Evolutionary conservation across 495 filamentous ascomycete species (phyloP).

Genomic region (Lophium mytilinum): DNA sequence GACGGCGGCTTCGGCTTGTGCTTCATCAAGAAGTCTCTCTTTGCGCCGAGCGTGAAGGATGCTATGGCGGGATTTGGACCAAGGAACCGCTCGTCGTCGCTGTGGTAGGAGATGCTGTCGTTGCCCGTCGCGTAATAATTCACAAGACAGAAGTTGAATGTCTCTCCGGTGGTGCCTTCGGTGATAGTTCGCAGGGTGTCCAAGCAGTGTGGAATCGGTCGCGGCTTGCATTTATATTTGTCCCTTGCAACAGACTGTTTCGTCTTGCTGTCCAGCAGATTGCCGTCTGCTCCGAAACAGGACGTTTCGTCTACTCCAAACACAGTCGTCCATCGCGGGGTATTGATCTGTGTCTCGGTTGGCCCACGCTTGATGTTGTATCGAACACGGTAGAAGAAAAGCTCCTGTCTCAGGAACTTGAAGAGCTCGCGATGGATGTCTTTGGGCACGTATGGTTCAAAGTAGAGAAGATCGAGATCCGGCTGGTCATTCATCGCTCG

Average conservation of each 20-base stretch:
- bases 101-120: conserved; percentile 67
- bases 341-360: conserved; percentile 51
- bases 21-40: conserved; percentile 62
- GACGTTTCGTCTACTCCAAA: conserved; percentile 58
- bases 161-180: conserved; percentile 50
- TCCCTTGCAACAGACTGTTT: conserved; percentile 33
- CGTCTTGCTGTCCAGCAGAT: conserved; percentile 42
- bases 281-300: conserved; percentile 31
- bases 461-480: conserved; percentile 60
- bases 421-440: conserved; percentile 50
- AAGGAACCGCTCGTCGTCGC: conserved; percentile 68
- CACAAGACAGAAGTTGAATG: conserved; percentile 66
- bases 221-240: conserved; percentile 50
- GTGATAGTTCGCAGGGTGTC: conserved; percentile 46
- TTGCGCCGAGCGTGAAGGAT: conserved; percentile 58
- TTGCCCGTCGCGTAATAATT: conserved; percentile 67
- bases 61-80: conserved; percentile 60
- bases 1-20: conserved; percentile 45
- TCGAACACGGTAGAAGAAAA: conserved; percentile 66
- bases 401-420: conserved; percentile 50
- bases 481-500: conserved; percentile 50
- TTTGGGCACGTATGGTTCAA: conserved; percentile 53
- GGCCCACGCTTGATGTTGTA: conserved; percentile 57
- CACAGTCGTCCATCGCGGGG: conserved; percentile 63
- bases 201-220: conserved; percentile 61